Evolutionary conservation across 495 filamentous ascomycete genomes (phyloP).

Genomic region (Penicillium alfredii): DNA sequence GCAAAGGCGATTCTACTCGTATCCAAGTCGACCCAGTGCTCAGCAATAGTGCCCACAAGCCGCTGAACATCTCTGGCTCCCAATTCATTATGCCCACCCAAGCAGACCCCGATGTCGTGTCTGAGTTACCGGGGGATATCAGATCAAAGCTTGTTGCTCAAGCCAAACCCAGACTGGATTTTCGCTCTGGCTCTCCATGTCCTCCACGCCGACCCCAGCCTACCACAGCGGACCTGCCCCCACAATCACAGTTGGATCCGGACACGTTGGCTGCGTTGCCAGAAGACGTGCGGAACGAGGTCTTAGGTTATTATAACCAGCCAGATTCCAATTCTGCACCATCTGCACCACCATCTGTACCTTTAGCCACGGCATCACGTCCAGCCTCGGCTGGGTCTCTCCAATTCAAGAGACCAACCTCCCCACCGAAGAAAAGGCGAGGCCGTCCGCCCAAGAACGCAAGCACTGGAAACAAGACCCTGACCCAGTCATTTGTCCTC

Average conservation of each 20-base stretch:
- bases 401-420: constrained; percentile 43
- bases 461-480: constrained; percentile 39
- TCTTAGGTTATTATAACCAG: constrained; percentile 60
- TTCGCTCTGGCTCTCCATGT: constrained; percentile 27
- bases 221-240: constrained; percentile 28
- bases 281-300: constrained; percentile 74
- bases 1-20: constrained; percentile 53
- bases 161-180: constrained; percentile 29
- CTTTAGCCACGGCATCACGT: constrained; percentile 42
- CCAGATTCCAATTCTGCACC: constrained; percentile 2
- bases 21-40: constrained; percentile 36
- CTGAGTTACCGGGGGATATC: constrained; percentile 75
- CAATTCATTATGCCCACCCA: constrained; percentile 85
- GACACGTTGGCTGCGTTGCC: constrained; percentile 73
- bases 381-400: constrained; percentile 31
- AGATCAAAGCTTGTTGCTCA: constrained; percentile 61
- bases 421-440: constrained; percentile 54
- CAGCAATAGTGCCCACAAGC: constrained; percentile 53
- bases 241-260: constrained; percentile 60
- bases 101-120: constrained; percentile 65
- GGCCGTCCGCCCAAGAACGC: constrained; percentile 35
- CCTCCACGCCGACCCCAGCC: constrained; percentile 17
- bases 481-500: constrained; percentile 62
- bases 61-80: constrained; percentile 72
- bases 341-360: constrained; percentile 7